These are phyloP conservation scores for Urtica urens DNA, from an alignment of 306 rosid genomes.

Conservation along the genomic window DNA sequence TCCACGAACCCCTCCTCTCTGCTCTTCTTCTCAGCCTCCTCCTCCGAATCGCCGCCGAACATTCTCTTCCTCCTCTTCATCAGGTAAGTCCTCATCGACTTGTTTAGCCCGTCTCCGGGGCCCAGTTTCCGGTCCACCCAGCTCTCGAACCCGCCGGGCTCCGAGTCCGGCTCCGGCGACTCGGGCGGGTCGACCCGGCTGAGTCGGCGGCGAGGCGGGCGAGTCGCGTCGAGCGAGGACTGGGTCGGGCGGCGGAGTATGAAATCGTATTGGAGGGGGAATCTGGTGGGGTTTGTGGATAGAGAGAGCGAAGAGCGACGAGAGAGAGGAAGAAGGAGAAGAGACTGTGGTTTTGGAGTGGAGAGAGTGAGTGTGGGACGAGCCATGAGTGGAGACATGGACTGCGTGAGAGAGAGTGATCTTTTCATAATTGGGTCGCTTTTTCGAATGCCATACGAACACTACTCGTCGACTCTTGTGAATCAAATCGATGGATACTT, in stretches of 20 bases:
- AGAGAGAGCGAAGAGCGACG: constrained; percentile 18
- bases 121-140: constrained; percentile 57
- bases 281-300: constrained; percentile 45
- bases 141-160: constrained; percentile 27
- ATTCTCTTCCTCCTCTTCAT: constrained; percentile 66
- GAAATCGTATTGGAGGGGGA: constrained; percentile 84
- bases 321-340: constrained; percentile 11
- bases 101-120: constrained; percentile 44
- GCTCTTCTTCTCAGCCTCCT: constrained; percentile 23
- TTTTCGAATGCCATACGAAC: no score
- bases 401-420: constrained; percentile 18
- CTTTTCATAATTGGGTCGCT: constrained; percentile 22
- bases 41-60: constrained; percentile 78
- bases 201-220: constrained; percentile 11
- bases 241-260: constrained; percentile 57
- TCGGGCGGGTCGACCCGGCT: constrained; percentile 24
- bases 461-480: no score
- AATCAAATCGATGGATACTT: no score
- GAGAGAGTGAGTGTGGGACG: constrained; percentile 23
- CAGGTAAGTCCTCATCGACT: constrained; percentile 70
- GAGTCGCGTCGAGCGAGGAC: constrained; percentile 26
- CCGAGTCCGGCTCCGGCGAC: constrained; percentile 19
- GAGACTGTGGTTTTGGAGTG: constrained; percentile 18
- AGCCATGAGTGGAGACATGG: constrained; percentile 15
- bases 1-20: constrained; percentile 50